These are phyloP conservation scores for Dendrobium nobile DNA, from an alignment of 106 monocot genomes.

Conservation along the genomic window DNA sequence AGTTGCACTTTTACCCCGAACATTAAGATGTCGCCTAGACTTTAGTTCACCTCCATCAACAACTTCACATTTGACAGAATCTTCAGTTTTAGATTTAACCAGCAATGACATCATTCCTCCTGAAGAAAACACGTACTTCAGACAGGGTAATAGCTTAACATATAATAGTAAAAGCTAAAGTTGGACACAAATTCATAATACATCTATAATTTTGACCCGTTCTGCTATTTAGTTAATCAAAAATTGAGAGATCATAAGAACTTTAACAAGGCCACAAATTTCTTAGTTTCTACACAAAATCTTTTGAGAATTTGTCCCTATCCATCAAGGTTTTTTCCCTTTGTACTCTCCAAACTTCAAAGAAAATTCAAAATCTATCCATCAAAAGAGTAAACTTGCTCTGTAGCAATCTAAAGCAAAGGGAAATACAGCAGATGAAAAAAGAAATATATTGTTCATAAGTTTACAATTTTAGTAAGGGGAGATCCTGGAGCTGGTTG, in stretches of 20 bases:
- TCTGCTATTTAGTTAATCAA: neutral
- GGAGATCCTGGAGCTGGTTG: neutral
- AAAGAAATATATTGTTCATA: neutral
- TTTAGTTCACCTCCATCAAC: slow-evolving; percentile 98
- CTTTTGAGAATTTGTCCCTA: neutral
- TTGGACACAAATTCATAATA: neutral
- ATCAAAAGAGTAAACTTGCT: neutral
- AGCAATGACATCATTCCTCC: slow-evolving; percentile 98
- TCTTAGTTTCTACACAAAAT: neutral
- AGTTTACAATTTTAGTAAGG: neutral
- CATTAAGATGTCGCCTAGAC: slow-evolving; percentile 92
- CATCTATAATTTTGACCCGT: neutral
- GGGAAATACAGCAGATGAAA: neutral
- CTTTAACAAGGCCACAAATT: neutral
- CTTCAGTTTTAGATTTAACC: slow-evolving; percentile 85
- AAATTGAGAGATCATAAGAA: neutral
- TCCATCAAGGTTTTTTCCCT: neutral
- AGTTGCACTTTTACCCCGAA: slow-evolving; percentile 97
- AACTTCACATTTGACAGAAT: slow-evolving; percentile 95
- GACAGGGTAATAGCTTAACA: neutral
- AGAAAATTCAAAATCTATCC: neutral
- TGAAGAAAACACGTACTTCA: slow-evolving; percentile 16
- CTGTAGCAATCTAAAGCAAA: neutral
- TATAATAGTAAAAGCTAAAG: neutral
- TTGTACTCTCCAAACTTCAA: neutral